Percentiles rank a stretch among this genome's conserved stretches.
Evolutionary conservation across 1,284 basidiomycete species (phyloP).

Genomic region (Naganishia liquefaciens): DNA sequence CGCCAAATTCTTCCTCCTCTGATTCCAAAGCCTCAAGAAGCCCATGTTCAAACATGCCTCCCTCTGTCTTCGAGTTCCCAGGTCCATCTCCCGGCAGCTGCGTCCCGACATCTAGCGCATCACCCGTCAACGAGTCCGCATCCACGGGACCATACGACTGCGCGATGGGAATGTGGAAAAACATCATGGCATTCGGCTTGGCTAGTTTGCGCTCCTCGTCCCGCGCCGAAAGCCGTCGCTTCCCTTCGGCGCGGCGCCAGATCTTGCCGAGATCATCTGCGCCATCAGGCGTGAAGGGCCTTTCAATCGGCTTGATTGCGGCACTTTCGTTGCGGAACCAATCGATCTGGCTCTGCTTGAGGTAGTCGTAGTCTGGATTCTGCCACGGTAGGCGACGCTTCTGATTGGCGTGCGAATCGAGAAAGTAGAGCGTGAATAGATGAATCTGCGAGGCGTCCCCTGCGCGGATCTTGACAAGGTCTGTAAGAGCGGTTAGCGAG

Average conservation of each 20-base stretch:
- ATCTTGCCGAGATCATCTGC: conserved; percentile 66
- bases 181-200: conserved; percentile 89
- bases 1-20: conserved; percentile 48
- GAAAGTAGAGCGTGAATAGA: conserved; percentile 84
- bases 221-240: conserved; percentile 10
- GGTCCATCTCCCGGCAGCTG: conserved; percentile 59
- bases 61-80: conserved; percentile 69
- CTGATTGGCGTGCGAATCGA: conserved; percentile 81
- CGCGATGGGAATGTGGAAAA: conserved; percentile 92
- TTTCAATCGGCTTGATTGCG: conserved; percentile 68
- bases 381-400: conserved; percentile 57
- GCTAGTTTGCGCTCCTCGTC: conserved; percentile 62
- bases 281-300: conserved; percentile 76
- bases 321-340: conserved; percentile 82
- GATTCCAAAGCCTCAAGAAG: conserved; percentile 65
- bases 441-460: conserved; percentile 75
- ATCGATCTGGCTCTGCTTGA: conserved; percentile 71
- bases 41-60: conserved; percentile 77
- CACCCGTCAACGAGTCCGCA: conserved; percentile 60
- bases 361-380: conserved; percentile 69
- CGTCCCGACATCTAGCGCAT: conserved; percentile 67
- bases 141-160: conserved; percentile 51
- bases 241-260: conserved; percentile 54
- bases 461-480: conserved; percentile 50
- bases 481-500: conserved; percentile 33